These are phyloP conservation scores for Sphaerostilbella broomeana DNA, from an alignment of 2,329 filamentous ascomycete species.

Conservation along the genomic window DNA sequence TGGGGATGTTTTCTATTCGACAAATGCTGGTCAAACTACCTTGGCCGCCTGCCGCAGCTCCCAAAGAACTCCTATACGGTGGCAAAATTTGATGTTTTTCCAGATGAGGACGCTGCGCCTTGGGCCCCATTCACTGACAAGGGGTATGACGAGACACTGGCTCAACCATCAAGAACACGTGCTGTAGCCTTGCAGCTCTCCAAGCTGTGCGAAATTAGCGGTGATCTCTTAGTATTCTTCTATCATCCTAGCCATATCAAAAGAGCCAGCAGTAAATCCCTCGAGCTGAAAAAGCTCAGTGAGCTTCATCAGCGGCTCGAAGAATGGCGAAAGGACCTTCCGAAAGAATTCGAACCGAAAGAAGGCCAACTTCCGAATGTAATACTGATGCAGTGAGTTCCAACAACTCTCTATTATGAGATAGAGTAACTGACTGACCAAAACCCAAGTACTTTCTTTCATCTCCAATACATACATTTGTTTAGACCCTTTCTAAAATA, in stretches of 20 bases:
- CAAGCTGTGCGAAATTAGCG: conserved; percentile 85
- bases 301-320: conserved; percentile 87
- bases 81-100: conserved; percentile 85
- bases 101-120: conserved; percentile 72
- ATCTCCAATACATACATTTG: conserved; percentile 89
- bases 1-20: conserved; percentile 99
- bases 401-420: background rate
- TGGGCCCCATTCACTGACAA: conserved; percentile 88
- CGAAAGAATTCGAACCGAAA: conserved; percentile 79
- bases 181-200: conserved; percentile 77
- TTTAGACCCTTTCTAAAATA: conserved; percentile 96
- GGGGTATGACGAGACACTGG: conserved; percentile 64
- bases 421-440: conserved; percentile 18
- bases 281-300: conserved; percentile 85
- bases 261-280: conserved; percentile 62
- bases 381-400: conserved; percentile 70
- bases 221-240: conserved; percentile 81
- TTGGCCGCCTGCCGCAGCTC: conserved; percentile 84
- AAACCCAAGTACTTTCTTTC: conserved; percentile 96
- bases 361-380: conserved; percentile 86
- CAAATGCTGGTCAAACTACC: conserved; percentile 97
- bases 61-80: conserved; percentile 73
- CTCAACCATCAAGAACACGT: conserved; percentile 76
- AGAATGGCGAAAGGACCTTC: conserved; percentile 78
- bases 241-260: conserved; percentile 72